Conservation (phyloP, 495 filamentous ascomycete species). For the Daldinia bambusicola region DNA sequence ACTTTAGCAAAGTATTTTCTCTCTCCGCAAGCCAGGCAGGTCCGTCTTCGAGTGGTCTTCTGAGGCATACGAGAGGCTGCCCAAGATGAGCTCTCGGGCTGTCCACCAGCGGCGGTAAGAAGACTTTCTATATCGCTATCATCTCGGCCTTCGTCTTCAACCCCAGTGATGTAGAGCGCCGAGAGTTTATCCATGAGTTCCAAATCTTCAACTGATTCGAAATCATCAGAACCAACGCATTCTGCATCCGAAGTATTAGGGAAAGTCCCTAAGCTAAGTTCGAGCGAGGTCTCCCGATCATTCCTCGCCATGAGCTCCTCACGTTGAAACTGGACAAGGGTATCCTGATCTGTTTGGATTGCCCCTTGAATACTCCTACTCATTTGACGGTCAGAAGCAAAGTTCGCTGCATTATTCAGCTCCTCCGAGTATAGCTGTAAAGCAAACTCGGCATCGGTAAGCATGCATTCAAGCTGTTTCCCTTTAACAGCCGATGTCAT, state of each 20-base stretch:
- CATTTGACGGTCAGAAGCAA: not conserved
- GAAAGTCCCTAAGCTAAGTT: not conserved
- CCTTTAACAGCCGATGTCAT: not conserved
- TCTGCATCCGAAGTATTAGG: not conserved
- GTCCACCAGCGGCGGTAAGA: too few relatives aligned
- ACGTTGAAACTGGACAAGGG: not conserved
- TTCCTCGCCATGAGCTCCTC: not conserved
- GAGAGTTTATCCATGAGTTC: too few relatives aligned
- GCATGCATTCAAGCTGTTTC: not conserved
- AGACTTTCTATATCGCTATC: too few relatives aligned
- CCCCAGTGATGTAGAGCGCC: too few relatives aligned
- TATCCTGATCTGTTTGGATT: not conserved
- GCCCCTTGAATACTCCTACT: not conserved
- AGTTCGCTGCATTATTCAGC: not conserved
- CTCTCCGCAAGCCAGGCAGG: too few relatives aligned
- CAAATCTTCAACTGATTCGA: not conserved
- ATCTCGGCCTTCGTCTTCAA: too few relatives aligned
- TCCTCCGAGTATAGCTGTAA: not conserved
- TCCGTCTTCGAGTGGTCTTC: too few relatives aligned
- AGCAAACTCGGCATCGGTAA: not conserved
- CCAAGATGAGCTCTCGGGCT: too few relatives aligned
- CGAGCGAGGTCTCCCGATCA: not conserved
- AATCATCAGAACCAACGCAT: not conserved
- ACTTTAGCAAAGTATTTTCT: too few relatives aligned
- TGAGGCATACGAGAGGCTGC: too few relatives aligned